These are phyloP conservation scores for Arabidopsis suecica DNA, from an alignment of 345 rosid genomes.

Conservation along the genomic window DNA sequence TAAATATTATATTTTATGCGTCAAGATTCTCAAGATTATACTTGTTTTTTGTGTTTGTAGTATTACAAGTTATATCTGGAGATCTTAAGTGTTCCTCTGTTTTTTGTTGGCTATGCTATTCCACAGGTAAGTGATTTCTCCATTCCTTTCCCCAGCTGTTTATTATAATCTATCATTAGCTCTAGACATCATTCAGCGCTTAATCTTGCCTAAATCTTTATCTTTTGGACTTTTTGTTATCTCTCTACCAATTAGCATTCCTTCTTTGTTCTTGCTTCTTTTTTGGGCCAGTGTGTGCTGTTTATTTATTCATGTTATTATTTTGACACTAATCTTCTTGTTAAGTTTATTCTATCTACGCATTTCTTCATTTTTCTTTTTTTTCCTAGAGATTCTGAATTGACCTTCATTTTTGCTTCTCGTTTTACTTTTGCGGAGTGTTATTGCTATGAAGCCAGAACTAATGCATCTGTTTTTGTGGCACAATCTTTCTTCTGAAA, in stretches of 20 bases:
- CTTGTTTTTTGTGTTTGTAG: slow-evolving; percentile 55
- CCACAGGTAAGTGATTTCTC: slow-evolving; percentile 65
- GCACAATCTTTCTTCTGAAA: not conserved
- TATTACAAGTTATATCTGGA: slow-evolving; percentile 67
- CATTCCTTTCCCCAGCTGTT: slow-evolving; percentile 1
- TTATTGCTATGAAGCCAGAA: slow-evolving; percentile 1
- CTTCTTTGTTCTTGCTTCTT: not conserved
- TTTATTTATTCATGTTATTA: slow-evolving; percentile 2
- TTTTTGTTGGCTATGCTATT: slow-evolving; percentile 62
- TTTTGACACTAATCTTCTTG: slow-evolving; percentile 9
- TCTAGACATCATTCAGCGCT: not conserved
- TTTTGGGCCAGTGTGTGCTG: not conserved
- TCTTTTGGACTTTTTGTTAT: slow-evolving; percentile 7
- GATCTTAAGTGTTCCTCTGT: slow-evolving; percentile 60
- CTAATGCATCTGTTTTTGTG: slow-evolving; percentile 1
- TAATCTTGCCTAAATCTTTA: slow-evolving; percentile 7
- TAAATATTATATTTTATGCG: not conserved
- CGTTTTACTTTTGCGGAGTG: not conserved
- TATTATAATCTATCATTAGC: not conserved
- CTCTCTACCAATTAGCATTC: not conserved
- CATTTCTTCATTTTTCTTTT: not conserved
- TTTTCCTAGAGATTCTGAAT: not conserved
- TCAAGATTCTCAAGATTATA: slow-evolving; percentile 18
- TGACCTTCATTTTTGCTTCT: slow-evolving; percentile 10
- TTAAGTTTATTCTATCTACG: not conserved